Evolutionary conservation across 2,329 filamentous ascomycete species (phyloP).

Genomic region (Lizonia empirigonia): DNA sequence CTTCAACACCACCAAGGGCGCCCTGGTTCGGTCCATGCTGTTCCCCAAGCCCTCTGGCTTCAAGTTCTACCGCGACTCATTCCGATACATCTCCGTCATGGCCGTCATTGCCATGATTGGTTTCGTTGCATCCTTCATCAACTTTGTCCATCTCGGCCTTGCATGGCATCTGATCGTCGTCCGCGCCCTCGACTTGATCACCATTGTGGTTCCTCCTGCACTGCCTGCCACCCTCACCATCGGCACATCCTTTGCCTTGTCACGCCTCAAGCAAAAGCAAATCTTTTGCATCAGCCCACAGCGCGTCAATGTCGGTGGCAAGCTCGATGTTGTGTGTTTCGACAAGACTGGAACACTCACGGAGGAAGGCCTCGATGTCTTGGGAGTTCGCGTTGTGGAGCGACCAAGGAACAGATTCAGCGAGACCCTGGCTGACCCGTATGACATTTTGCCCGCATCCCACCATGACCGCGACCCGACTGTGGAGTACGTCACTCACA

Average conservation of each 20-base stretch:
- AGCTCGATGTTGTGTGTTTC: slow-evolving; percentile 94
- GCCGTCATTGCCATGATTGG: slow-evolving; percentile 81
- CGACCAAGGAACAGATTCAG: slow-evolving; percentile 69
- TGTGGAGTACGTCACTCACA: slow-evolving; percentile 65
- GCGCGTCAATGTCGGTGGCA: slow-evolving; percentile 93
- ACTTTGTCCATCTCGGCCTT: slow-evolving; percentile 84
- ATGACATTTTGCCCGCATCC: slow-evolving; percentile 62
- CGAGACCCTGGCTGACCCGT: slow-evolving; percentile 72
- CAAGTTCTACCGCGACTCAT: slow-evolving; percentile 97
- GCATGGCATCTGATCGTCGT: slow-evolving; percentile 91
- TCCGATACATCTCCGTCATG: slow-evolving; percentile 98
- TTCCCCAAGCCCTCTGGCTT: slow-evolving; percentile 98
- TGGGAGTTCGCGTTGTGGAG: slow-evolving; percentile 82
- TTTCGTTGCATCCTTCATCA: slow-evolving; percentile 88
- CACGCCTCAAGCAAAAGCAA: slow-evolving; percentile 80
- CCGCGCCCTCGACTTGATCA: slow-evolving; percentile 91
- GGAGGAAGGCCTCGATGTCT: slow-evolving; percentile 91
- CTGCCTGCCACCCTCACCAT: slow-evolving; percentile 94
- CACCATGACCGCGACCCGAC: slow-evolving; percentile 64
- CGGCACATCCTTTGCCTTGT: slow-evolving; percentile 92
- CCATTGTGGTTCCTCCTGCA: slow-evolving; percentile 94
- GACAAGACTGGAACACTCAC: slow-evolving; percentile 99
- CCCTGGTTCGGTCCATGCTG: slow-evolving; percentile 94
- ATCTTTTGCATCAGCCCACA: slow-evolving; percentile 99
- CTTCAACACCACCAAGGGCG: slow-evolving; percentile 97